Conservation (phyloP, 371 early-diverging fungal genomes). For the Mortierella sp. region DNA sequence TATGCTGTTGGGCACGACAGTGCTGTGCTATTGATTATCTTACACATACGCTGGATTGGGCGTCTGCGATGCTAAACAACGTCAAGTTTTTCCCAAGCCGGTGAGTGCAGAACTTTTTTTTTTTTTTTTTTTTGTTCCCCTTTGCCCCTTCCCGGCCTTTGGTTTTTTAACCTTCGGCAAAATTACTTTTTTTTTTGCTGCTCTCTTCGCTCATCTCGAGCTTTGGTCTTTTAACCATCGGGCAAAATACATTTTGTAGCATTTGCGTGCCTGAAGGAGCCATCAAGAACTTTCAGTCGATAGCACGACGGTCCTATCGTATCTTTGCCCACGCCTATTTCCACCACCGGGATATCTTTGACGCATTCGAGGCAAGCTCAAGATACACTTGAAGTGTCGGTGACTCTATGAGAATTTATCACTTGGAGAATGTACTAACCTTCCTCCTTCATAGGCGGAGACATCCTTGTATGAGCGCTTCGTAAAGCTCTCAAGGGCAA, state of each 20-base stretch:
- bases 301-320: conserved; percentile 92
- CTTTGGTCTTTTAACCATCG: neutral
- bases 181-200: too few species aligned
- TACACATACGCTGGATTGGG: conserved; percentile 92
- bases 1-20: conserved; percentile 46
- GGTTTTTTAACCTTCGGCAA: too few species aligned
- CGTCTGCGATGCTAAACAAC: conserved; percentile 83
- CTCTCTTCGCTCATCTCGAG: too few species aligned
- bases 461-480: conserved; percentile 84
- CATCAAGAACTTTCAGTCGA: conserved; percentile 85
- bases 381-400: too few species aligned
- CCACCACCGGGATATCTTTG: conserved; percentile 90
- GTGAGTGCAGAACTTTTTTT: conserved; percentile 26
- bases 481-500: conserved; percentile 71
- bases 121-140: too few species aligned
- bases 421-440: too few species aligned
- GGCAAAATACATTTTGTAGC: conserved; percentile 44
- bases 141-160: too few species aligned
- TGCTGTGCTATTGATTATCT: conserved; percentile 94
- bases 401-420: too few species aligned
- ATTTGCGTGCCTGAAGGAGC: conserved; percentile 79
- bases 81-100: conserved; percentile 82
- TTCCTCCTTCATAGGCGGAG: conserved; percentile 63
- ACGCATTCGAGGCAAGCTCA: conserved; percentile 73
- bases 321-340: conserved; percentile 95